phyloP scores from a whole-genome alignment of 345 rosid species.

The Boechera divaricarpa region DNA sequence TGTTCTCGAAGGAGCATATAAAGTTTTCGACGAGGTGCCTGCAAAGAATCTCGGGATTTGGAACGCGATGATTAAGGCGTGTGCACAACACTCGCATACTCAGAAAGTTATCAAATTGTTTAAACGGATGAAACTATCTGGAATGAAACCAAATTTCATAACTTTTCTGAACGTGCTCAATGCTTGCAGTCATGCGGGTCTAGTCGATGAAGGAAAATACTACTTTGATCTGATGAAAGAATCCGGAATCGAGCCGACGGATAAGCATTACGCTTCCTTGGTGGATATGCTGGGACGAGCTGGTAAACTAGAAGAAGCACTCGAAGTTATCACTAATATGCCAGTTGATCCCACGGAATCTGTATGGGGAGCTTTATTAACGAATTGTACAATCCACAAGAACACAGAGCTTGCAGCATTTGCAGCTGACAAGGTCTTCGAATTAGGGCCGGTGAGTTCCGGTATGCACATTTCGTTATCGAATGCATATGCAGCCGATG shows the following conservation, averaged over 20 bases:
- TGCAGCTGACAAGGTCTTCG: slow-evolving; percentile 76
- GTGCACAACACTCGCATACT: slow-evolving; percentile 74
- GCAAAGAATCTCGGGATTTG: slow-evolving; percentile 79
- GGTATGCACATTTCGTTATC: slow-evolving; percentile 75
- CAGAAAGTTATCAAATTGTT: slow-evolving; percentile 59
- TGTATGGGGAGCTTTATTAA: slow-evolving; percentile 88
- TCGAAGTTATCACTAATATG: slow-evolving; percentile 60
- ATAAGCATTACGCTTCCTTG: slow-evolving; percentile 85
- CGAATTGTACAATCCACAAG: slow-evolving; percentile 76
- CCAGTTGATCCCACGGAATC: slow-evolving; percentile 76
- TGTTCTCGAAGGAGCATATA: slow-evolving; percentile 65
- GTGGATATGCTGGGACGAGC: slow-evolving; percentile 87
- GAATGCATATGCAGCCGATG: slow-evolving; percentile 90
- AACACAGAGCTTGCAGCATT: slow-evolving; percentile 77
- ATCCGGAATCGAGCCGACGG: slow-evolving; percentile 65
- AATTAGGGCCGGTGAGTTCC: slow-evolving; percentile 67
- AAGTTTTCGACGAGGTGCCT: slow-evolving; percentile 59
- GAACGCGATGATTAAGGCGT: slow-evolving; percentile 90
- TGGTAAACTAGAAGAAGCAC: slow-evolving; percentile 78
- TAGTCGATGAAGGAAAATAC: slow-evolving; percentile 63
- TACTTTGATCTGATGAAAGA: slow-evolving; percentile 78
- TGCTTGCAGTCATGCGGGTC: slow-evolving; percentile 92
- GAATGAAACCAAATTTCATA: slow-evolving; percentile 79
- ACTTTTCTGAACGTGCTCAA: slow-evolving; percentile 75
- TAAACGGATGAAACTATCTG: slow-evolving; percentile 56